Evolutionary conservation across 805 yeast species (phyloP).

Genomic region (Ogataea thermomethanolica): DNA sequence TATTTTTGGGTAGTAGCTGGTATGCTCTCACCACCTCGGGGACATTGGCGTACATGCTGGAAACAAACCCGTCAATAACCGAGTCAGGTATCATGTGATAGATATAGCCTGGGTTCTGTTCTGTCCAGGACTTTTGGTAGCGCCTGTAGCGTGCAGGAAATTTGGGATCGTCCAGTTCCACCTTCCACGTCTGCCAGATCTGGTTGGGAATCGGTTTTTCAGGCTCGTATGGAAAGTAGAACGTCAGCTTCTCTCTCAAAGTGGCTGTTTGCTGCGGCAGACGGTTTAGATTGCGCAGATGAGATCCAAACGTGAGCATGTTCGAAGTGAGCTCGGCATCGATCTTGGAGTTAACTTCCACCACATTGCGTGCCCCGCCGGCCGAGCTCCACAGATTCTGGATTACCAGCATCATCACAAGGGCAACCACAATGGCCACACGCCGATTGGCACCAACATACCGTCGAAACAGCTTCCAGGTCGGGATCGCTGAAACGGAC

Average conservation of each 20-base stretch:
- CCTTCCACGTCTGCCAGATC: constrained; percentile 96
- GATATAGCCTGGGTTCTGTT: constrained; percentile 56
- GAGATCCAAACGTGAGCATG: constrained; percentile 14
- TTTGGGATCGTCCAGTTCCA: constrained; percentile 48
- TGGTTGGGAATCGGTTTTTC: constrained; percentile 63
- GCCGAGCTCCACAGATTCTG: constrained; percentile 4
- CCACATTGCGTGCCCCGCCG: background rate
- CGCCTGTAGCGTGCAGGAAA: constrained; percentile 53
- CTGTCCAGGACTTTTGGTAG: constrained; percentile 61
- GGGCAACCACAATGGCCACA: constrained; percentile 7
- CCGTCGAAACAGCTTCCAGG: constrained; percentile 1
- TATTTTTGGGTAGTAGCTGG: constrained; percentile 69
- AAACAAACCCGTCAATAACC: constrained; percentile 49
- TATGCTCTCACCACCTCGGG: constrained; percentile 81
- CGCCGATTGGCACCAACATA: constrained; percentile 5
- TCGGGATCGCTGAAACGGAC: constrained; percentile 1
- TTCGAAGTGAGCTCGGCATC: constrained; percentile 15
- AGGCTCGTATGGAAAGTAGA: constrained; percentile 72
- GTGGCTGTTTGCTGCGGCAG: constrained; percentile 19
- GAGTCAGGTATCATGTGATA: constrained; percentile 74
- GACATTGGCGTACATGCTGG: constrained; percentile 57
- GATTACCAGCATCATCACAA: constrained; percentile 7
- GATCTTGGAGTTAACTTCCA: constrained; percentile 1
- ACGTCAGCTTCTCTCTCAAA: constrained; percentile 58
- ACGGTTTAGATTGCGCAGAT: constrained; percentile 13